Percentiles rank a stretch among this genome's conserved stretches.
phyloP scores from a whole-genome alignment of 495 filamentous ascomycete genomes.

The Penicillium cosmopolitanum region DNA sequence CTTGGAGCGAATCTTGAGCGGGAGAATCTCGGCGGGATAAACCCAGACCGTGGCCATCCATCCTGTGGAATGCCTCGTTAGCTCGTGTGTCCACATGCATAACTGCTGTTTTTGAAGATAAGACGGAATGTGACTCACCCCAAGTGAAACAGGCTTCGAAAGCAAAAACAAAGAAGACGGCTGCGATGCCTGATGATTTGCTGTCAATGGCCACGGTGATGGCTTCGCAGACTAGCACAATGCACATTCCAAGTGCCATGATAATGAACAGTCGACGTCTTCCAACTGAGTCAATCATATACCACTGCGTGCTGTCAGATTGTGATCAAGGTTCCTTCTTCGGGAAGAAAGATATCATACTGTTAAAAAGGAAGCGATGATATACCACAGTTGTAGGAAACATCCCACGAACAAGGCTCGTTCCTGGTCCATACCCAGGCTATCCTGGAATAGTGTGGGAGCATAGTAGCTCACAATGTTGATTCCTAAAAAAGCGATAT shows the following conservation, averaged over 20 bases:
- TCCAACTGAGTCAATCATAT: constrained; percentile 34
- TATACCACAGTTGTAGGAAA: constrained; percentile 32
- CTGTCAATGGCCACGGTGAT: constrained; percentile 28
- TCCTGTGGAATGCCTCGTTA: constrained; percentile 13
- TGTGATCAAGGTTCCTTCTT: background rate
- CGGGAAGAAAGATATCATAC: constrained; percentile 11
- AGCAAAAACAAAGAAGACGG: constrained; percentile 36
- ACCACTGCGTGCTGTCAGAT: constrained; percentile 24
- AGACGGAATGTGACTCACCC: constrained; percentile 19
- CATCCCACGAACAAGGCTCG: constrained; percentile 31
- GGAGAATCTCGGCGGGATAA: constrained; percentile 38
- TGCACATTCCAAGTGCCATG: constrained; percentile 36
- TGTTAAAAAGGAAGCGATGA: constrained; percentile 36
- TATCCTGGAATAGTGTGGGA: constrained; percentile 33
- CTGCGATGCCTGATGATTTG: constrained; percentile 22
- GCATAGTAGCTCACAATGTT: constrained; percentile 39
- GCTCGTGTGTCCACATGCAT: constrained; percentile 3
- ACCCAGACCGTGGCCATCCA: constrained; percentile 38
- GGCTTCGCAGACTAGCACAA: constrained; percentile 31
- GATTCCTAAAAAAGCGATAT: constrained; percentile 18
- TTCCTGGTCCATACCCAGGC: constrained; percentile 30
- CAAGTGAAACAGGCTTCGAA: constrained; percentile 43
- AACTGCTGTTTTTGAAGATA: background rate
- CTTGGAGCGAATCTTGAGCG: constrained; percentile 30
- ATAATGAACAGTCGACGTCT: constrained; percentile 31